Evolutionary conservation across 139 green algal species (phyloP), one percentile per base, ranked within the genome.

Genomic region (Chara braunii): DNA sequence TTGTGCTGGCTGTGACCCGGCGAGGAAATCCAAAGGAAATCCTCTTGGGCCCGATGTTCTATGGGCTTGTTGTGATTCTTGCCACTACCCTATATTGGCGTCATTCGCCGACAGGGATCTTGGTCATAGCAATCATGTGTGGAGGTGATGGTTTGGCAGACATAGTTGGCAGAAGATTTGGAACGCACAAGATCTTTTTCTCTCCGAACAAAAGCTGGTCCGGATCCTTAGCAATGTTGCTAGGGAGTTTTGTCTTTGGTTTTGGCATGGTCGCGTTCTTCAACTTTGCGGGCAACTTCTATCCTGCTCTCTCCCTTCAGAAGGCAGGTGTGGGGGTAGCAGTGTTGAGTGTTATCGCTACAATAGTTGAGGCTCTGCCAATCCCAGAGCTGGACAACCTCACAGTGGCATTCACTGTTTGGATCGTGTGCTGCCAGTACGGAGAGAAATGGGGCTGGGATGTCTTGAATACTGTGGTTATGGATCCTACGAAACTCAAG

Each of bases 1-100:
- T 42, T 11, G 34, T 65, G 22, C 26, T 24, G 18, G 32, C 34
- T 42, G n/a, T 65, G 24, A 65, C 31, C 3, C 56, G 56, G n/a
- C 23, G 34, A 18, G 56, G 56, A 8, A 42, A 65, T 4, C 37
- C 9, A 2, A 31, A 23, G 36, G 73, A 80, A 54, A 42, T 80
- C 18, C 68, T 80, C 8, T 30, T 73, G 26, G 90, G 90, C 0
- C 90, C 90, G 0, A 62, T 94, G 6, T 94, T 86, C 64, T 96
- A 96, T 69, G 78, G 81, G 14, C 33, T 90, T 1, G 79, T 88
- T 4, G 62, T 85, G 8, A 68, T 67, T 0, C 64, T 77, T n/a
- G 91, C 87, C 4, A 11, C 37, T 11, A 14, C 79, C 29, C 34
- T 87, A n/a, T 92, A 81, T 69, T 96, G 90, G 90, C 77, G 90